Conservation (phyloP, 306 rosid species). For the Acacia acuminata region DNA sequence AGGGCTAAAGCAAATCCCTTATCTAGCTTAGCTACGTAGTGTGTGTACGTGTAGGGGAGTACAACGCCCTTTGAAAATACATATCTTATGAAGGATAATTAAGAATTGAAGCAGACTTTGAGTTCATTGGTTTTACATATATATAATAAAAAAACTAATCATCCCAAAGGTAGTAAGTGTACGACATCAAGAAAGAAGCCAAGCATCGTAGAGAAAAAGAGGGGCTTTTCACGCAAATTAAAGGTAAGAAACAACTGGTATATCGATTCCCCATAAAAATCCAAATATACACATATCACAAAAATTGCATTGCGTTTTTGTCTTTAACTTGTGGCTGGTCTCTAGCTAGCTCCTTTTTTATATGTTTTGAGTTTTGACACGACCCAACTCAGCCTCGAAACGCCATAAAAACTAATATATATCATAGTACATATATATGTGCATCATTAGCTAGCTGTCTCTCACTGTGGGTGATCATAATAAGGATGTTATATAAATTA, state of each 20-base stretch:
- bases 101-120: not conserved
- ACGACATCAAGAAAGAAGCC: not conserved
- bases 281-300: not conserved
- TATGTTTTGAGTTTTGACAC: not conserved
- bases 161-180: not conserved
- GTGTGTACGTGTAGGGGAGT: no score
- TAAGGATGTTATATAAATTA: not conserved
- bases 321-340: constrained; percentile 2
- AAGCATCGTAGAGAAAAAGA: not conserved
- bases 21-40: no score
- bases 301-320: not conserved
- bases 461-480: constrained; percentile 22
- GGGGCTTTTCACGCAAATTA: not conserved
- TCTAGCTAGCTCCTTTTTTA: not conserved
- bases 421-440: not conserved
- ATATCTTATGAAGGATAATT: no score
- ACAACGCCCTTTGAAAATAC: not conserved
- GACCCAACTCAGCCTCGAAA: constrained; percentile 18
- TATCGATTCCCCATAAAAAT: not conserved
- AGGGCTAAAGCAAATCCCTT: no score
- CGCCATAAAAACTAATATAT: constrained; percentile 24
- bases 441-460: constrained; percentile 46
- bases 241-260: not conserved
- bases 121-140: not conserved
- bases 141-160: not conserved